These are phyloP conservation scores for Hemisphaericaspora xylanilytica DNA, from an alignment of 1,139 yeast species.

Conservation along the genomic window DNA sequence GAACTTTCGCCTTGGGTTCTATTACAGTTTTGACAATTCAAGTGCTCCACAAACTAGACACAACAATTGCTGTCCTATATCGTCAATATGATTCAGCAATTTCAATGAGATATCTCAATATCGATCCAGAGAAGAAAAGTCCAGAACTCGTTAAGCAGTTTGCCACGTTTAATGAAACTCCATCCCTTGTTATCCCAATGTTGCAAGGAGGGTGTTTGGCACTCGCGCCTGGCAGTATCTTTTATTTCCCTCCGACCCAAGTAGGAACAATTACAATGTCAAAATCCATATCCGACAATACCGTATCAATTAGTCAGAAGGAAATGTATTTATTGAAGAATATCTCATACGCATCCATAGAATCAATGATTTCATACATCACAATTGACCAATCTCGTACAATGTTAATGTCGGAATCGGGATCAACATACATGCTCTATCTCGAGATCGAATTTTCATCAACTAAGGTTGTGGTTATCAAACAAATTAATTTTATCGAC, in stretches of 20 bases:
- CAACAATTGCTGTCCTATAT: conserved; percentile 30
- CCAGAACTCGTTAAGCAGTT: conserved; percentile 25
- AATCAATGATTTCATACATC: conserved; percentile 12
- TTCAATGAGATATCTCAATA: conserved; percentile 30
- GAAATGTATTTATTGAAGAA: conserved; percentile 7
- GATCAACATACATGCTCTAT: conserved; percentile 29
- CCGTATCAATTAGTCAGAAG: neutral
- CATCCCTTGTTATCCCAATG: conserved; percentile 27
- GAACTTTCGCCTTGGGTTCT: conserved; percentile 27
- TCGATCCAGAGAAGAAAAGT: conserved; percentile 12
- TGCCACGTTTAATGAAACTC: conserved; percentile 35
- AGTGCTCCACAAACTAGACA: conserved; percentile 8
- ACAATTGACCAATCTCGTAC: conserved; percentile 28
- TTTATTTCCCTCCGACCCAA: conserved; percentile 30
- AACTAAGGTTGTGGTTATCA: conserved; percentile 12
- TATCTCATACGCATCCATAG: neutral
- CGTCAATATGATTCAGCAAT: conserved; percentile 35
- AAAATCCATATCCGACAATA: conserved; percentile 7
- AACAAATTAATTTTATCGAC: conserved; percentile 24
- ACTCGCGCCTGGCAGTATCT: conserved; percentile 27
- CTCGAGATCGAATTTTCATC: conserved; percentile 15
- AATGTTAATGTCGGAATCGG: conserved; percentile 30
- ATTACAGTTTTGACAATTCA: conserved; percentile 27
- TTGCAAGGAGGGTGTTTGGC: conserved; percentile 32
- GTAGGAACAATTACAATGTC: conserved; percentile 15